phyloP scores from a whole-genome alignment of 805 yeast genomes.

The Nakazawaea pomicola region DNA sequence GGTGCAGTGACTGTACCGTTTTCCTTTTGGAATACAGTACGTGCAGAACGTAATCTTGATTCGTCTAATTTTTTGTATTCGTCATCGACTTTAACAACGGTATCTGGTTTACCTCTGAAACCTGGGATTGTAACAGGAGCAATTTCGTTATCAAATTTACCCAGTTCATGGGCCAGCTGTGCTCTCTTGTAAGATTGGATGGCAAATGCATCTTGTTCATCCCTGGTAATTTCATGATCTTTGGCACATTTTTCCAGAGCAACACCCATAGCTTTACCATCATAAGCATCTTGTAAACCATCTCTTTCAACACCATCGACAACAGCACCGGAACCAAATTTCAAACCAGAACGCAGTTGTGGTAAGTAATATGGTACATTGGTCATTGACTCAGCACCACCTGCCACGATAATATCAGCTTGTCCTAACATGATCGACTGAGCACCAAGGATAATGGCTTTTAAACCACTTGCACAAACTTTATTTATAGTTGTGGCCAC shows the following conservation, averaged over 20 bases:
- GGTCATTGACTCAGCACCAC: slow-evolving; percentile 98
- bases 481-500: slow-evolving; percentile 91
- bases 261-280: slow-evolving; percentile 87
- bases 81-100: slow-evolving; percentile 70
- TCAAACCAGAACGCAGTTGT: slow-evolving; percentile 78
- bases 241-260: slow-evolving; percentile 96
- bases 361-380: slow-evolving; percentile 84
- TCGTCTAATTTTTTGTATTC: slow-evolving; percentile 78
- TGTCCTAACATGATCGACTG: slow-evolving; percentile 84
- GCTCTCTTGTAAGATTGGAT: slow-evolving; percentile 83
- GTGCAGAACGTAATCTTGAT: slow-evolving; percentile 69
- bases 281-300: slow-evolving; percentile 91
- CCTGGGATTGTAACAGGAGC: slow-evolving; percentile 89
- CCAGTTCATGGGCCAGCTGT: slow-evolving; percentile 68
- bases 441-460: slow-evolving; percentile 85
- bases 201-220: slow-evolving; percentile 87
- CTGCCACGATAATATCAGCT: slow-evolving; percentile 91
- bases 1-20: slow-evolving; percentile 97
- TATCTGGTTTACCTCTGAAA: slow-evolving; percentile 83
- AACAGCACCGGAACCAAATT: slow-evolving; percentile 76
- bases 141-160: slow-evolving; percentile 80
- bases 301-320: slow-evolving; percentile 91
- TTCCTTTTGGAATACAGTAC: slow-evolving; percentile 92
- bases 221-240: slow-evolving; percentile 73
- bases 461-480: slow-evolving; percentile 96